Evolutionary conservation across 2,329 filamentous ascomycete genomes (phyloP), one percentile per base, ranked within the genome.

Genomic region (Mollisia scopiformis): DNA sequence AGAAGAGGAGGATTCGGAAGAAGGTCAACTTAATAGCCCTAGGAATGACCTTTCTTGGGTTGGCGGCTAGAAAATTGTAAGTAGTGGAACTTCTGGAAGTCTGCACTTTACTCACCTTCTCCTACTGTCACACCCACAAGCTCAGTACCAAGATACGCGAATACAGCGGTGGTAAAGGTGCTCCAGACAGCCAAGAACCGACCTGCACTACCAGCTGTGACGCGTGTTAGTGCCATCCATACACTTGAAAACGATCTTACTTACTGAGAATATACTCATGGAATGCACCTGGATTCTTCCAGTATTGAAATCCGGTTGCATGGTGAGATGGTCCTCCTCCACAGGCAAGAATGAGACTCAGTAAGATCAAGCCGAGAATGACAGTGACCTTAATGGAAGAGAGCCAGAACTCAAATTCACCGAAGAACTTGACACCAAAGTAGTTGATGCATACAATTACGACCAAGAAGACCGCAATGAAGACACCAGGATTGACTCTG

Each of bases 401-500:
- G 37, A 84, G 76, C 78, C 87, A 82, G 82, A 89, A 73, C 68
- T 85, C 83, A 63, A 85, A 82, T 71, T 74, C 70, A 54, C 71
- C 71, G 51, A 72, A 73, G 57, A 71, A 69, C 30, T 55, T 62
- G 23, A 72, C 63, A 6, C 71, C 75, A 63, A 89, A 88, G 72
- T 86, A 87, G 73, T 91, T 91, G 79, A 91, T 88, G 66, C 73
- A 73, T 59, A 89, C 68, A 69, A 91, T 88, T 55, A 77, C 64
- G 27, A 90, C 79, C 10, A 90, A 76, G 76, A 91, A 88, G 57
- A 91, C 81, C 39, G 91, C 83, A 59, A 96, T 93, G 78, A 87
- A 95, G 14, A 93, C 90, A 57, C 91, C 91, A 0, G 91, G 88
- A 71, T 94, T 94, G 63, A 94, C 81, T 25, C 79, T 61, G 0